phyloP scores from a whole-genome alignment of 306 rosid species.

The Pachyrhizus erosus region DNA sequence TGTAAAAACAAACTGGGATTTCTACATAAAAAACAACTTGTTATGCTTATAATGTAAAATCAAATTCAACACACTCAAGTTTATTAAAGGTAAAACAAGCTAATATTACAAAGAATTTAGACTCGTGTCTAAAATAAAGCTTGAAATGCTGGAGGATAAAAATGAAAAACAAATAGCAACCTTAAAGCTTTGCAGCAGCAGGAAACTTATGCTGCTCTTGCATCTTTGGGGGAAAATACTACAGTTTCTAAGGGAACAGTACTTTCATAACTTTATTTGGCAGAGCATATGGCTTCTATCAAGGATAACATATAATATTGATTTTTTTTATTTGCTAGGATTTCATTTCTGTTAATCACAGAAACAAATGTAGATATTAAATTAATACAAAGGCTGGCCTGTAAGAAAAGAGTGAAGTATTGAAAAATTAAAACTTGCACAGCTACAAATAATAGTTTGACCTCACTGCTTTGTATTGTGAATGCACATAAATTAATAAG shows the following conservation, averaged over 20 bases:
- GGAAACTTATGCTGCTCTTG: neutral
- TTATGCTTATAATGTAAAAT: neutral
- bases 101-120: neutral
- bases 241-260: neutral
- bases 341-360: neutral
- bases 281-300: neutral
- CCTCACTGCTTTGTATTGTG: too few relatives aligned
- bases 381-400: neutral
- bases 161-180: neutral
- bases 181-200: neutral
- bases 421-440: too few relatives aligned
- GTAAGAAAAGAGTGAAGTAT: too few relatives aligned
- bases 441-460: too few relatives aligned
- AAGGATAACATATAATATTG: neutral
- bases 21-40: neutral
- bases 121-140: neutral
- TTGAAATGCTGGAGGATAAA: neutral
- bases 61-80: slow-evolving; percentile 1
- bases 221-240: neutral
- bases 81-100: neutral
- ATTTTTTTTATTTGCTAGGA: neutral
- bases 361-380: neutral
- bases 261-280: too few relatives aligned
- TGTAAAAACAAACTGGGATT: neutral
- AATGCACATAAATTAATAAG: too few relatives aligned